A percentile compares a stretch with the other conserved stretches of the same genome.
These are phyloP conservation scores for Tricholoma sp. DNA, from an alignment of 768 basidiomycete species.

Conservation along the genomic window DNA sequence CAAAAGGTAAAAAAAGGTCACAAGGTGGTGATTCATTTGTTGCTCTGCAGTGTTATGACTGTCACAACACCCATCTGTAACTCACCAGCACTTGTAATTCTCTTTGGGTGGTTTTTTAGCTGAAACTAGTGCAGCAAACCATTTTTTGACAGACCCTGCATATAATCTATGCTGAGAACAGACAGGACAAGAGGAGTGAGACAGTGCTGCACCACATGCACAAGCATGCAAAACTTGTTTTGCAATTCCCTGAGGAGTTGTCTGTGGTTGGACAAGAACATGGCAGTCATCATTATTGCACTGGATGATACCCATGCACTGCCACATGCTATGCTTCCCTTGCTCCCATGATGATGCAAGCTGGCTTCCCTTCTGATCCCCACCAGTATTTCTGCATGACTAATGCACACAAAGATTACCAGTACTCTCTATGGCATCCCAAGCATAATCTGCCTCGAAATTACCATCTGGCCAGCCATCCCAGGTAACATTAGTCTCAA, in stretches of 20 bases:
- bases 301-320: no score
- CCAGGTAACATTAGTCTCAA: constrained; percentile 7
- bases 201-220: no score
- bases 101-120: not conserved
- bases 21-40: constrained; percentile 13
- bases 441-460: constrained; percentile 12
- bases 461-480: constrained; percentile 21
- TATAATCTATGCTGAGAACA: not conserved
- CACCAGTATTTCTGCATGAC: constrained; percentile 12
- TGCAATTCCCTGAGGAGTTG: no score
- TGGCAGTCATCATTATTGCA: no score
- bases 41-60: constrained; percentile 23
- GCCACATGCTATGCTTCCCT: no score
- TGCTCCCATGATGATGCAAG: not conserved
- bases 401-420: constrained; percentile 13
- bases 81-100: constrained; percentile 13
- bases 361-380: constrained; percentile 7
- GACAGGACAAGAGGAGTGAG: no score
- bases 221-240: no score
- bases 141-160: not conserved
- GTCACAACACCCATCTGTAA: constrained; percentile 13
- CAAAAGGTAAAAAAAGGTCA: not conserved
- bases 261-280: no score
- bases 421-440: constrained; percentile 3
- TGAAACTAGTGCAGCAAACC: not conserved